Evolutionary conservation across 441 rosid species (phyloP).

Genomic region (Iberis amara): DNA sequence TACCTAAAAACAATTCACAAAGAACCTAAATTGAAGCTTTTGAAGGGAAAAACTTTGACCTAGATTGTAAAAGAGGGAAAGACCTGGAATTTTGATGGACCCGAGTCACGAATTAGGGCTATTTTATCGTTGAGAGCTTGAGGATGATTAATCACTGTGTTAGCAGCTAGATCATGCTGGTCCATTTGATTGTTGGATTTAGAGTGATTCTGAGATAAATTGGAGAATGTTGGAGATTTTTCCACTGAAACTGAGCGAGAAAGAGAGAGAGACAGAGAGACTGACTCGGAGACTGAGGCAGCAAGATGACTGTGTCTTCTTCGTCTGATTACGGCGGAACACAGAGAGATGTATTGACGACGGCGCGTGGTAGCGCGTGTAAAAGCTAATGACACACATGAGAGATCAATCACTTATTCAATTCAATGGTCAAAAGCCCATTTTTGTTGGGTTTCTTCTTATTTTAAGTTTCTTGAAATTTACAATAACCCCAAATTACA

Average conservation of each 20-base stretch:
- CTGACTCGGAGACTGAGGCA: conserved; percentile 8
- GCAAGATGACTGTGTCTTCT: neutral
- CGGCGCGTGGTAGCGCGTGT: conserved; percentile 28
- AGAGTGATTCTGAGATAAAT: conserved; percentile 28
- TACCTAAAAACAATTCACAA: conserved; percentile 41
- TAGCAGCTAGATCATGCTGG: conserved; percentile 29
- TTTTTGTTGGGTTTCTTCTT: too few species aligned
- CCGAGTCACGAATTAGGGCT: conserved; percentile 49
- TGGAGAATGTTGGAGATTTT: neutral
- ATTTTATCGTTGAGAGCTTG: conserved; percentile 44
- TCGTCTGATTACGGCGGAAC: conserved; percentile 5
- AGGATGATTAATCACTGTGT: conserved; percentile 40
- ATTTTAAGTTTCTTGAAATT: too few species aligned
- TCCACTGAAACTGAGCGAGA: neutral
- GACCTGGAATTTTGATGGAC: conserved; percentile 80
- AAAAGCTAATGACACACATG: conserved; percentile 11
- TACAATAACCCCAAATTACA: neutral
- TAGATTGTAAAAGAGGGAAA: conserved; percentile 7
- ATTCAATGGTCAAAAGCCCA: neutral
- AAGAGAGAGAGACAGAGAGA: neutral
- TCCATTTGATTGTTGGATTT: conserved; percentile 31
- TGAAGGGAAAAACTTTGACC: neutral
- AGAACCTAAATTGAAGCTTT: conserved; percentile 13
- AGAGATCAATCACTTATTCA: neutral
- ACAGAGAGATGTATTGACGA: conserved; percentile 3